Evolutionary conservation across 495 filamentous ascomycete genomes (phyloP).

Genomic region (Penicillium fimorum): DNA sequence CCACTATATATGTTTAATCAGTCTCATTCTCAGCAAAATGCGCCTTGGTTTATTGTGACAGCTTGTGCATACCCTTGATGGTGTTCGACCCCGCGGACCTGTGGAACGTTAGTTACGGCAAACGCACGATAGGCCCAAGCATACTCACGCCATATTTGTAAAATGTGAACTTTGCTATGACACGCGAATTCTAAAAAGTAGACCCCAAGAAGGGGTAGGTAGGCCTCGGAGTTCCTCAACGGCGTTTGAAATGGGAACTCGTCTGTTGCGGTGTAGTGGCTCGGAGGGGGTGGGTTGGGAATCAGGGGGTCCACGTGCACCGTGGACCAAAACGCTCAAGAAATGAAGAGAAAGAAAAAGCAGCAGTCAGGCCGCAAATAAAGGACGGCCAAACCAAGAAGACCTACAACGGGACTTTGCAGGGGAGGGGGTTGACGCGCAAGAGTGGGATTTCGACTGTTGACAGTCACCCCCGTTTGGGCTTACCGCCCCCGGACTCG

Average conservation of each 20-base stretch:
- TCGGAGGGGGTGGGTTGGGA: constrained; percentile 27
- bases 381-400: constrained; percentile 2
- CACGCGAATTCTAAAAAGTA: constrained; percentile 3
- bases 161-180: constrained; percentile 2
- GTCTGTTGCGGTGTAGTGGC: constrained; percentile 20
- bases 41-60: background rate
- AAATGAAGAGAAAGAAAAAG: constrained; percentile 3
- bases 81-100: constrained; percentile 56
- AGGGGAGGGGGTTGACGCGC: constrained; percentile 5
- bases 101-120: constrained; percentile 13
- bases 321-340: constrained; percentile 11
- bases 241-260: constrained; percentile 10
- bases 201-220: constrained; percentile 33
- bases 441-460: constrained; percentile 13
- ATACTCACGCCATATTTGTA: constrained; percentile 51
- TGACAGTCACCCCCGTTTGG: constrained; percentile 17
- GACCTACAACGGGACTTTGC: background rate
- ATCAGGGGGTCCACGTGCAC: constrained; percentile 20
- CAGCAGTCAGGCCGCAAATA: constrained; percentile 8
- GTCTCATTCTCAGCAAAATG: background rate
- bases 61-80: constrained; percentile 62
- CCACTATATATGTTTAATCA: constrained; percentile 52
- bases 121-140: constrained; percentile 8
- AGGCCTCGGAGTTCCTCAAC: constrained; percentile 16
- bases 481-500: constrained; percentile 19